Evolutionary conservation across 2,329 filamentous ascomycete genomes (phyloP), one percentile per base, ranked within the genome.

Genomic region (Hortaea sp.): DNA sequence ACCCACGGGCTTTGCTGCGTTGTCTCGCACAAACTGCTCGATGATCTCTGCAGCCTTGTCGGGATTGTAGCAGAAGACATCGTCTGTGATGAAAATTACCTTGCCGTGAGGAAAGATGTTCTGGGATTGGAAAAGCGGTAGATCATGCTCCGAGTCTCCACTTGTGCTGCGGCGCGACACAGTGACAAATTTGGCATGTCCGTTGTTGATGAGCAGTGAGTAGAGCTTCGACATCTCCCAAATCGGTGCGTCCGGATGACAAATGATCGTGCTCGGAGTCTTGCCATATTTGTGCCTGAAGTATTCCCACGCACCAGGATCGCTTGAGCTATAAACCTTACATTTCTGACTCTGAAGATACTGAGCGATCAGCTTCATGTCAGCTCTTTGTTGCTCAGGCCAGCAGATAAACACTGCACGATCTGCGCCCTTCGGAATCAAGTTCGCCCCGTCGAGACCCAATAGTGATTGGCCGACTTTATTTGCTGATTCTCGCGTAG

Each of bases 81-180:
- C 65, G 35, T 71, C 69, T 1, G 68, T 70, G 11, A 72, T 65
- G 51, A 68, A 67, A 7, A 66, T 61, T 5, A 68, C 59, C 5
- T 57, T 59, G 5, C 68, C 69, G 27, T 56, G 51, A 1, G 67
- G 65, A 39, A 71, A 70, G 49, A 63, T 41, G 47, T 61, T 48
- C 53, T 59, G 47, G 46, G 52, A 57, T 4, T 27, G 32, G 32
- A 35, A 35, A 35, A 35, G 7, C 20, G 20, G 20, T 20, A 20
- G 20, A 20, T 4, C 20, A 4, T 20, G 20, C 4, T 20, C 20
- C 32, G 32, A 3, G 7, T 35, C n/a, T 9, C 2, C 32, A 9
- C 9, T 9, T 35, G 32, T 35, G 32, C 9, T n/a, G 9, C 32
- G 32, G 32, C 32, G 32, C 9, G 32, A n/a, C 7, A 39, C 20